Conservation (phyloP, 495 filamentous ascomycete species). For the Penicillium robsamsonii region DNA sequence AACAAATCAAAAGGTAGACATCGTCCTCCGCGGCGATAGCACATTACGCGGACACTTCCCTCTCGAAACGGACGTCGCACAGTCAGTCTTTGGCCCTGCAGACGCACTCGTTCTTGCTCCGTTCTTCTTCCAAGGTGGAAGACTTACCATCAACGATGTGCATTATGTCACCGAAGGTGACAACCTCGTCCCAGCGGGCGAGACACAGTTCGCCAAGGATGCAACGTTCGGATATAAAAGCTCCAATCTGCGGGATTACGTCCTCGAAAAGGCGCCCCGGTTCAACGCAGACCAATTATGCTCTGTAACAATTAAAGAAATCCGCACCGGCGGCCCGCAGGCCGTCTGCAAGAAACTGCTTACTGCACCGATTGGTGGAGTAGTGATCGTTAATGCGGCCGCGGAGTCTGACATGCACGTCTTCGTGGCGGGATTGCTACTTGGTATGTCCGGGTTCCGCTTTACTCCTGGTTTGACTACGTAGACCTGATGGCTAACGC, state of each 20-base stretch:
- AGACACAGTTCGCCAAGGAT: constrained; percentile 52
- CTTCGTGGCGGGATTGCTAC: constrained; percentile 45
- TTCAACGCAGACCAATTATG: constrained; percentile 33
- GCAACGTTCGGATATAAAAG: constrained; percentile 53
- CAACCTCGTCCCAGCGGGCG: constrained; percentile 43
- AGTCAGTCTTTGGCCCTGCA: constrained; percentile 42
- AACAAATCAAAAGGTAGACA: constrained; percentile 41
- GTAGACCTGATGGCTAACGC: neutral
- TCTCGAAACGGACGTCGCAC: constrained; percentile 48
- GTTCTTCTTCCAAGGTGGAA: constrained; percentile 54
- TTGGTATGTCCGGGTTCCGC: constrained; percentile 24
- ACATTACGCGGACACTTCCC: constrained; percentile 55
- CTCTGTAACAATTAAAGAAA: constrained; percentile 47
- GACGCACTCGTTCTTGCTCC: constrained; percentile 50
- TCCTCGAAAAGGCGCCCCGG: constrained; percentile 48
- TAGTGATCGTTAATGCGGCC: constrained; percentile 51
- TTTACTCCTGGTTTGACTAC: neutral
- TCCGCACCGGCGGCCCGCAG: constrained; percentile 38
- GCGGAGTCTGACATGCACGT: constrained; percentile 54
- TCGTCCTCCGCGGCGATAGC: constrained; percentile 53
- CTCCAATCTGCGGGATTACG: constrained; percentile 49
- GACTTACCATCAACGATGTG: constrained; percentile 52
- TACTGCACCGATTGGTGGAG: constrained; percentile 30
- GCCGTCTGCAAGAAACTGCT: constrained; percentile 41
- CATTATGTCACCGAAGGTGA: constrained; percentile 53